Conservation (phyloP, 2,329 filamentous ascomycete genomes). For the Myriosclerotinia scirpicola region DNA sequence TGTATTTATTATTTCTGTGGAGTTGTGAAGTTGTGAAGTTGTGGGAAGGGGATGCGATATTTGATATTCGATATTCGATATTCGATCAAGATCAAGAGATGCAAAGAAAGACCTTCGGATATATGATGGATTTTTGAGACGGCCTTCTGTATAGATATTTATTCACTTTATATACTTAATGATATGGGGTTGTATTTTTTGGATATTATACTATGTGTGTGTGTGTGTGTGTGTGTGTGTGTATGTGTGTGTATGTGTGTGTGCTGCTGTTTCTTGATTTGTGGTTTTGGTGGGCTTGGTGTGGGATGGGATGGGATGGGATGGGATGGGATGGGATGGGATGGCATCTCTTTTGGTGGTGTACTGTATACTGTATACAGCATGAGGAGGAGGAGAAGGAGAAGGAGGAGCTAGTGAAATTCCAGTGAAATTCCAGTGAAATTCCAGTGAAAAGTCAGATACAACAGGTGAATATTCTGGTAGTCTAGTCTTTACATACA, state of each 20-base stretch:
- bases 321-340: slow-evolving; percentile 9
- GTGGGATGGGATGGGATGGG: neutral
- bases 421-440: too few species aligned
- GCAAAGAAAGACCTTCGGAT: neutral
- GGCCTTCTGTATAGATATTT: neutral
- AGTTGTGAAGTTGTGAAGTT: too few species aligned
- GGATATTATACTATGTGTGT: neutral
- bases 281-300: too few species aligned
- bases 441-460: too few species aligned
- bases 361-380: too few species aligned
- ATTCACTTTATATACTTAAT: neutral
- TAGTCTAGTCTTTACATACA: too few species aligned
- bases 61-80: too few species aligned
- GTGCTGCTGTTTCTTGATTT: neutral
- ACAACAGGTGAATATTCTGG: too few species aligned
- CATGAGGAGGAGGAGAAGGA: too few species aligned
- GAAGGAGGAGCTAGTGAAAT: too few species aligned
- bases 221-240: neutral
- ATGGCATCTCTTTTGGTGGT: neutral
- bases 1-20: neutral
- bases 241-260: neutral
- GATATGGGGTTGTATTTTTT: neutral
- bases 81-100: neutral
- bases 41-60: neutral
- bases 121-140: neutral